phyloP scores from a whole-genome alignment of 257 asterid species.

The Solanum etuberosum region DNA sequence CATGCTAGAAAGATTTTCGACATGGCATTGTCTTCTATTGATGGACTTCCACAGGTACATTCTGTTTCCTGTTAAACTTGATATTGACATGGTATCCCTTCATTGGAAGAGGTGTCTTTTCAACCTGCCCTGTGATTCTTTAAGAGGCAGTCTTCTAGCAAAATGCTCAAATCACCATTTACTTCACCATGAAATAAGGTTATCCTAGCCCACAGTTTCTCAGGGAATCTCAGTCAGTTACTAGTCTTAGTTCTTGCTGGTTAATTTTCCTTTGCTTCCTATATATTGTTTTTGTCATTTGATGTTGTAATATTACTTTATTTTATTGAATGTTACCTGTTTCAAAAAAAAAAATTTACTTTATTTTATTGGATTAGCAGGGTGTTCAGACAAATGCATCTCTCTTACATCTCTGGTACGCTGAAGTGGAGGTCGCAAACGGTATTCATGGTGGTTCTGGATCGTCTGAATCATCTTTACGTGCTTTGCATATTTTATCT shows the following conservation, averaged over 20 bases:
- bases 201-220: not conserved
- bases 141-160: not conserved
- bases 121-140: not conserved
- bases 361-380: constrained; percentile 23
- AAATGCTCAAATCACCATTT: not conserved
- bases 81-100: not conserved
- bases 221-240: not conserved
- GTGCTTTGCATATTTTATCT: constrained; percentile 82
- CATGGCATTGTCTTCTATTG: constrained; percentile 83
- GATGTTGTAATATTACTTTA: not conserved
- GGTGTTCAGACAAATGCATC: constrained; percentile 44
- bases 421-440: constrained; percentile 67
- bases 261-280: not conserved
- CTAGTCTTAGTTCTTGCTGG: not conserved
- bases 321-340: not conserved
- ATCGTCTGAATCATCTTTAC: constrained; percentile 36
- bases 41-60: constrained; percentile 75
- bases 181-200: not conserved
- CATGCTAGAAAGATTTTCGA: constrained; percentile 88
- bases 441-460: constrained; percentile 30
- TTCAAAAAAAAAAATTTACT: not conserved
- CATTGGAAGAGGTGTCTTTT: not conserved
- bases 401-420: constrained; percentile 87
- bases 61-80: not conserved
- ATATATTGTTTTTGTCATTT: not conserved